These are phyloP conservation scores for Candida glaebosa DNA, from an alignment of 805 yeast species.

Conservation along the genomic window DNA sequence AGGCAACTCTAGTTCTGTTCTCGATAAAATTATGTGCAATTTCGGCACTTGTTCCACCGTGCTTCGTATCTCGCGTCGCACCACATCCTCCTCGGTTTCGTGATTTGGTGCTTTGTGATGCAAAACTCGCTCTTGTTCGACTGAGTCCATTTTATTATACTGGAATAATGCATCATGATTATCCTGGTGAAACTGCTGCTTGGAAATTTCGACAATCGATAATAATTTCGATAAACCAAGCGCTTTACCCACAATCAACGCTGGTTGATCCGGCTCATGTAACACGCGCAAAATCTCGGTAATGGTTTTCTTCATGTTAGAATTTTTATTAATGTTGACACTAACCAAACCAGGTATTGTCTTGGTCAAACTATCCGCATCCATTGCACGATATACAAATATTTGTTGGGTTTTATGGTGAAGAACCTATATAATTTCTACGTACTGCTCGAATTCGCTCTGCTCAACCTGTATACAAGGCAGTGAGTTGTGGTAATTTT, in stretches of 20 bases:
- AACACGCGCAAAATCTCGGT: slow-evolving; percentile 8
- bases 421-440: too few relatives aligned
- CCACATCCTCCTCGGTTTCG: not conserved
- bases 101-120: too few relatives aligned
- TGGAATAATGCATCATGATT: slow-evolving; percentile 7
- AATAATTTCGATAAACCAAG: slow-evolving; percentile 13
- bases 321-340: slow-evolving; percentile 14
- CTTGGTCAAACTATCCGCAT: not conserved
- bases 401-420: too few relatives aligned
- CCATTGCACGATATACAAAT: too few relatives aligned
- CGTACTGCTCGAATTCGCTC: too few relatives aligned
- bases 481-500: not conserved
- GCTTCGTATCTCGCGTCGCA: not conserved
- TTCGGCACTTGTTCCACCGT: slow-evolving; percentile 10
- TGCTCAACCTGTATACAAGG: not conserved
- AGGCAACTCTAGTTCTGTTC: slow-evolving; percentile 2
- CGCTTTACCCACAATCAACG: slow-evolving; percentile 12
- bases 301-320: slow-evolving; percentile 16
- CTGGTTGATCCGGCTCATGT: slow-evolving; percentile 2
- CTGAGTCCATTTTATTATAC: slow-evolving; percentile 12
- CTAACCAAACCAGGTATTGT: not conserved
- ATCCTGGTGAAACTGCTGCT: slow-evolving; percentile 8
- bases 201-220: slow-evolving; percentile 15
- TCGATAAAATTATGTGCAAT: slow-evolving; percentile 8
- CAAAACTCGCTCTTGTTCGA: slow-evolving; percentile 2